phyloP scores from a whole-genome alignment of 345 rosid species.

The Cardamine chenopodiifolia region DNA sequence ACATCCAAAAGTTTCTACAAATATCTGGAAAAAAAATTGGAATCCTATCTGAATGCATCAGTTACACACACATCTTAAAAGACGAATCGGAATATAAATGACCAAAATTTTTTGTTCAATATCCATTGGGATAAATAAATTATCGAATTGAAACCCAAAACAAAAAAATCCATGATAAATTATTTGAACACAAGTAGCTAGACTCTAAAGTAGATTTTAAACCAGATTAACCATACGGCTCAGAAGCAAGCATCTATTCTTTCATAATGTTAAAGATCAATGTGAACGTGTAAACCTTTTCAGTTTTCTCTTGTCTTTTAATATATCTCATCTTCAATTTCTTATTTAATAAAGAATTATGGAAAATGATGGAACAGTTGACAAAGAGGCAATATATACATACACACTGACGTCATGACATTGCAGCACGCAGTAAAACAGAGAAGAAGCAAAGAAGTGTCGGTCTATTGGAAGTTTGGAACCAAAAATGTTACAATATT shows the following conservation, averaged over 20 bases:
- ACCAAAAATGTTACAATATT: conserved; percentile 4
- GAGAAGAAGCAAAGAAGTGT: conserved; percentile 9
- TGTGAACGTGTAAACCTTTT: conserved; percentile 7
- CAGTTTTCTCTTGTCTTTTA: neutral
- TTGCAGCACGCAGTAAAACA: neutral
- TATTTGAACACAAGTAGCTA: neutral
- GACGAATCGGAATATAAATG: neutral
- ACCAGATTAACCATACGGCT: neutral
- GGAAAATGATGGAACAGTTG: conserved; percentile 38
- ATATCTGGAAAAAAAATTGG: neutral
- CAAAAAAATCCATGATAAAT: too few relatives aligned
- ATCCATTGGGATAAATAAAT: neutral
- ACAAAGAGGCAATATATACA: conserved; percentile 23
- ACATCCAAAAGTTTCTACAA: neutral
- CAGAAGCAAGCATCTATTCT: neutral
- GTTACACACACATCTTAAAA: neutral
- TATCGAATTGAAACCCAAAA: too few relatives aligned
- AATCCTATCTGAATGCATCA: neutral
- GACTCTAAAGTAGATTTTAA: neutral
- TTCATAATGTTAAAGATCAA: neutral
- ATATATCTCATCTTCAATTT: conserved; percentile 1
- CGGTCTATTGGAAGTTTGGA: neutral
- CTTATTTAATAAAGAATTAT: neutral
- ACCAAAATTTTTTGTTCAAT: neutral
- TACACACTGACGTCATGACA: conserved; percentile 24